A percentile compares a stretch with the other conserved stretches of the same genome.
These are phyloP conservation scores for Calonectria ilicicola DNA, from an alignment of 2,329 filamentous ascomycete genomes.

Conservation along the genomic window DNA sequence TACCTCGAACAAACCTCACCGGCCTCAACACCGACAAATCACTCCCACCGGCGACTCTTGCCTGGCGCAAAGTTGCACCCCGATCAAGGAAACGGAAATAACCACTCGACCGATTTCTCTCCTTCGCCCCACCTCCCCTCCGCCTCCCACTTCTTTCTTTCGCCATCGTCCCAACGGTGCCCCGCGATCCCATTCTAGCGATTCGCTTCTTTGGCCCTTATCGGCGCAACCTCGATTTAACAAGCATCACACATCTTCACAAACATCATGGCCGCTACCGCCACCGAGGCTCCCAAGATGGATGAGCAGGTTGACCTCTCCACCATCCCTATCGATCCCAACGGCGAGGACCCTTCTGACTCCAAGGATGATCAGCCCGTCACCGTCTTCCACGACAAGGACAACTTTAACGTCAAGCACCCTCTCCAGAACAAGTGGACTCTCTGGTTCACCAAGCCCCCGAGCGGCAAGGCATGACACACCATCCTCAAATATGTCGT, in stretches of 20 bases:
- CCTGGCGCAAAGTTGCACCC: constrained; percentile 54
- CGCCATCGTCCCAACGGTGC: constrained; percentile 39
- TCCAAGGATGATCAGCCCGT: constrained; percentile 73
- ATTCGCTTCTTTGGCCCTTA: constrained; percentile 23
- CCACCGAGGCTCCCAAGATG: constrained; percentile 50
- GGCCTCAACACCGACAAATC: constrained; percentile 26
- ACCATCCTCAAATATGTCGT: not conserved
- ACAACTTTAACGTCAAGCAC: constrained; percentile 99
- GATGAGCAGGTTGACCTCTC: constrained; percentile 74
- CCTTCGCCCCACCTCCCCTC: constrained; percentile 33
- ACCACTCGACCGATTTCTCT: constrained; percentile 43
- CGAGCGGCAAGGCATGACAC: constrained; percentile 85
- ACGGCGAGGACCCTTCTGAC: constrained; percentile 65
- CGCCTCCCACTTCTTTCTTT: constrained; percentile 37
- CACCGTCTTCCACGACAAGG: constrained; percentile 97
- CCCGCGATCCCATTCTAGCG: constrained; percentile 43
- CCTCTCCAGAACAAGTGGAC: constrained; percentile 98
- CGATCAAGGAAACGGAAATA: constrained; percentile 36
- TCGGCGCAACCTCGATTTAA: constrained; percentile 21
- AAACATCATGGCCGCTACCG: constrained; percentile 51
- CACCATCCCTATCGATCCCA: constrained; percentile 75
- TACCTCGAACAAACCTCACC: constrained; percentile 28
- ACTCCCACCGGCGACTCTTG: constrained; percentile 43
- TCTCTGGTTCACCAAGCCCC: constrained; percentile 99
- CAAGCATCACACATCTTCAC: constrained; percentile 27